These are phyloP conservation scores for Dictyophora rubrovolvata DNA, from an alignment of 768 basidiomycete species.

Conservation along the genomic window DNA sequence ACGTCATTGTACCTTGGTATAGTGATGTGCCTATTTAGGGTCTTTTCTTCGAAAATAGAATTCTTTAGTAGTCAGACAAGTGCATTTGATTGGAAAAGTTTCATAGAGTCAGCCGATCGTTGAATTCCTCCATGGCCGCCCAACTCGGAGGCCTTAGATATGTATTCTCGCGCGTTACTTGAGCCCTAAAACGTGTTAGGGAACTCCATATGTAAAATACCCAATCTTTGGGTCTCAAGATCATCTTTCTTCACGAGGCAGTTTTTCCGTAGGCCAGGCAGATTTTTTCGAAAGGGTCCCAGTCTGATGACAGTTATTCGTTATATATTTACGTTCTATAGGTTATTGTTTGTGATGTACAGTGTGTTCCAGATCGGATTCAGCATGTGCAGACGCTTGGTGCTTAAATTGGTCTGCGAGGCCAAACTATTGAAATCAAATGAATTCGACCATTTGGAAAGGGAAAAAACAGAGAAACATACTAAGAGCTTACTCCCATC, in stretches of 20 bases:
- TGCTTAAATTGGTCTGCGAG: background rate
- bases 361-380: background rate
- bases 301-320: background rate
- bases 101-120: too few relatives aligned
- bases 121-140: too few relatives aligned
- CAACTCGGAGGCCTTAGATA: too few relatives aligned
- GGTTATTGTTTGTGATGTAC: background rate
- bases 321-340: background rate
- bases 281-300: too few relatives aligned
- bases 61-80: too few relatives aligned
- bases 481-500: slow-evolving; percentile 71
- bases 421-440: background rate
- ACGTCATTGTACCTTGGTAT: background rate
- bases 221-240: too few relatives aligned
- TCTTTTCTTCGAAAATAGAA: too few relatives aligned
- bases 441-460: background rate
- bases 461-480: slow-evolving; percentile 14
- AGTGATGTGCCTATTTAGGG: background rate
- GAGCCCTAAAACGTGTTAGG: too few relatives aligned
- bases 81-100: too few relatives aligned
- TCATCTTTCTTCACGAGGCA: background rate
- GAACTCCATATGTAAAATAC: too few relatives aligned
- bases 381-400: background rate
- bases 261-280: background rate
- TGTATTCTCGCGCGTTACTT: too few relatives aligned